Conservation (phyloP, 2,329 filamentous ascomycete species). For the Amauroascus niger region DNA sequence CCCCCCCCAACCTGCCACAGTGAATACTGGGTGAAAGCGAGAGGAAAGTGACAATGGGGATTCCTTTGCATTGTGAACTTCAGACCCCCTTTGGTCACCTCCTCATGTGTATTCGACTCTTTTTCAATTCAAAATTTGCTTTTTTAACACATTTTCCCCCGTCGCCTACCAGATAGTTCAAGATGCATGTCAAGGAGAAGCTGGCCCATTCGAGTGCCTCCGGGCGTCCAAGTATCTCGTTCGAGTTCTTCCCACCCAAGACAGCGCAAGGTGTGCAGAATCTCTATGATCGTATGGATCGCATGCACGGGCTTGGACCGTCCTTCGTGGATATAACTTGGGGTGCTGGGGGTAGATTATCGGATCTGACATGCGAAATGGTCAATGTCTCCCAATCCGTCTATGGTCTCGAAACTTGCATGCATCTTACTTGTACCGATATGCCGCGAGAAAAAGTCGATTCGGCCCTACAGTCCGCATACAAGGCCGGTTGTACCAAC, state of each 20-base stretch:
- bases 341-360: conserved; percentile 87
- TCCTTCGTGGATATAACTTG: conserved; percentile 98
- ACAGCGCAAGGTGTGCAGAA: conserved; percentile 87
- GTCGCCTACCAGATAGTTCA: conserved; percentile 28
- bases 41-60: neutral
- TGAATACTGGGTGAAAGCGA: neutral
- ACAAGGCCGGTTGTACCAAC: conserved; percentile 93
- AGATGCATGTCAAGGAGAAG: conserved; percentile 94
- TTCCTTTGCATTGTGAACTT: neutral
- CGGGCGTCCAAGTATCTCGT: conserved; percentile 83
- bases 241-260: conserved; percentile 99
- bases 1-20: neutral
- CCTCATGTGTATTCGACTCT: neutral
- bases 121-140: neutral
- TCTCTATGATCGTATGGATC: conserved; percentile 98
- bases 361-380: conserved; percentile 94
- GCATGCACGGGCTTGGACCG: conserved; percentile 89
- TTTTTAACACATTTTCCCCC: neutral
- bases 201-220: conserved; percentile 69
- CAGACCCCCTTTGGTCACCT: neutral
- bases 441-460: conserved; percentile 93
- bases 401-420: conserved; percentile 94
- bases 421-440: conserved; percentile 97
- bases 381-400: conserved; percentile 89
- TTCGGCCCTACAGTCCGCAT: conserved; percentile 73